A percentile compares a stretch with the other conserved stretches of the same genome.
Evolutionary conservation across 2,329 filamentous ascomycete species (phyloP).

Genomic region (Trichoderma sp.): DNA sequence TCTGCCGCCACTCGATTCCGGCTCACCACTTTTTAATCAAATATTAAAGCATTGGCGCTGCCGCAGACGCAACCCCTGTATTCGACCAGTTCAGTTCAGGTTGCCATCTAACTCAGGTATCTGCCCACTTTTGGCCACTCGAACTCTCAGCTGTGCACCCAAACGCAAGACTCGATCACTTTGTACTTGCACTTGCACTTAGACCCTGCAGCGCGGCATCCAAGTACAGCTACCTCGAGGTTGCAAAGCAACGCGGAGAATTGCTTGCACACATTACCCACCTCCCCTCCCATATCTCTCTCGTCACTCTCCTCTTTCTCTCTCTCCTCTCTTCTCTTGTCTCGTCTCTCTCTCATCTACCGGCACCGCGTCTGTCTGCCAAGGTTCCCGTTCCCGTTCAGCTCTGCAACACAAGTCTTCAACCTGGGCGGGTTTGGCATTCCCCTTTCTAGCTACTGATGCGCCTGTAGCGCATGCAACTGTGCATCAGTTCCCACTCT

Average conservation of each 20-base stretch:
- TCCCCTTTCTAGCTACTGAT: conserved; percentile 16
- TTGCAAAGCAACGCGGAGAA: background rate
- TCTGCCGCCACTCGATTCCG: conserved; percentile 16
- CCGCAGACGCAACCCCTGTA: conserved; percentile 8
- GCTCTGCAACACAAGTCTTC: background rate
- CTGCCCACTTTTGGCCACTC: background rate
- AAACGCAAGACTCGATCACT: background rate
- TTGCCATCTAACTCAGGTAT: background rate
- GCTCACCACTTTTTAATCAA: background rate
- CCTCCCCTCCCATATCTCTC: background rate
- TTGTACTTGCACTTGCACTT: background rate
- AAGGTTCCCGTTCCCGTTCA: background rate
- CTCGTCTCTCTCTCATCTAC: background rate
- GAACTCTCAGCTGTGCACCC: background rate
- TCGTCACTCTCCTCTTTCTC: background rate
- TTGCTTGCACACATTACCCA: background rate
- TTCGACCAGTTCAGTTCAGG: background rate
- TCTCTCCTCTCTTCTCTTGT: background rate
- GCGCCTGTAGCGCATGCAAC: conserved; percentile 19
- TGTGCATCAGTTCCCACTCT: conserved; percentile 14
- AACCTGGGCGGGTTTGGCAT: conserved; percentile 2
- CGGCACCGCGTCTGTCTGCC: background rate
- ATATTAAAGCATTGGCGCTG: conserved; percentile 5
- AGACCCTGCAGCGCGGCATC: background rate
- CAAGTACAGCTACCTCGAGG: background rate